Base-by-base conservation (phyloP, 2,329 filamentous ascomycete genomes). In the Lachnellula cervina region DNA sequence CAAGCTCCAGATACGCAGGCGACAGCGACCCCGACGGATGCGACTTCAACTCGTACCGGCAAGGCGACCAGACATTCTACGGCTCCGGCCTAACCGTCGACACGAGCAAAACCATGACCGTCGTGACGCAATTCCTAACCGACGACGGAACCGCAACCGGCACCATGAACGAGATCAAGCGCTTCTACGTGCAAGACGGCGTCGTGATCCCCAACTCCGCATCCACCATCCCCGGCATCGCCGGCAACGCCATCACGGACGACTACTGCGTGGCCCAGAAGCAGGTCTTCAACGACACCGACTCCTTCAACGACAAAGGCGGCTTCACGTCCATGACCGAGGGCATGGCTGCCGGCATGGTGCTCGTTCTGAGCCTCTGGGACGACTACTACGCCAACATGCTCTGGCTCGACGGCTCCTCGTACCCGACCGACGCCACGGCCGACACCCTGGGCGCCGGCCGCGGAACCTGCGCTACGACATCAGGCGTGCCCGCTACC, bases 361-460 rank as follows among this genome's bases (percentile, higher is more conserved):
- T 86, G 37, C 75, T 88, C 8, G 83, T 86, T 63, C 77, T 88
- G 76, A 77, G 73, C 43, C 72, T 84, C 60, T 81, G 78, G 78
- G 70, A 73, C 56, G 73, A 76, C 59, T 80, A 88, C 71, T 71
- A 79, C 55, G 74, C 80, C 66, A 79, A 86, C 73, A 89, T 89
- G 14, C 79, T 86, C 62, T 90, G 87, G 87, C 80, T 90, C 65
- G 86, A 90, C 76, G 80, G 80, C 55, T 78, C 73, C 4, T n/a
- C n/a, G n/a, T 87, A 80, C 76, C 85, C 85, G 47, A 73, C 74
- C 57, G 65, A 68, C 52, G 66, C 55, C 16, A 66, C 72, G 59
- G 64, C 72, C 37, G 73, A 72, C 57, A 60, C 57, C 5, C 74
- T 73, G 38, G 82, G 82, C 62, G 70, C 75, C 58, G 71, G 73